Evolutionary conservation across 2,329 filamentous ascomycete species (phyloP), one percentile per base, ranked within the genome.

Genomic region (Emmonsia crescens): DNA sequence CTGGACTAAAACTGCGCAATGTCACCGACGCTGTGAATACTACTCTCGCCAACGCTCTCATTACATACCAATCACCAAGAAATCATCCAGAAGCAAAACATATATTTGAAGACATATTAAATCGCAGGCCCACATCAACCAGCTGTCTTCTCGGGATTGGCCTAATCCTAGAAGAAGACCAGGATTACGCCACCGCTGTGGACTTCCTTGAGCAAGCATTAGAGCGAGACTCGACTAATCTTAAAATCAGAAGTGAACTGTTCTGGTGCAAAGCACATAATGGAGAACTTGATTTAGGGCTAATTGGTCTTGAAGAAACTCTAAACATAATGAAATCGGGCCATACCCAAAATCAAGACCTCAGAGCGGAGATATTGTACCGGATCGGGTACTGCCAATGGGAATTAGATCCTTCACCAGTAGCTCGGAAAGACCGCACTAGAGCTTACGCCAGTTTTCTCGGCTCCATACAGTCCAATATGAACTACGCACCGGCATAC

Each of bases 251-350:
- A 61, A 88, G 89, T 19, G 95, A 99, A 74, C 85, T 91, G 21
- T 93, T 91, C 1, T 99, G 94, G 94, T 91, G 94, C 65, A 90
- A 89, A 70, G 89, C 91, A 10, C 81, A 96, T 16, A 88, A 86
- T 68, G 90, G 91, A 12, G 86, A 96, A 68, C 87, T 90, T 72
- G 75, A 81, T 59, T 76, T 76, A 24, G 91, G 89, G 10, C 81
- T 86, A 51, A 74, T 82, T 1, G 88, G 91, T 64, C 79, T 99
- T 0, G 83, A 91, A 68, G 79, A 79, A 8, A 91, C 88, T 63
- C 76, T 96, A 0, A 77, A 83, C 0, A 77, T 85, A 12, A 78
- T 96, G 21, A 81, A 86, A 64, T 77, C 82, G 2, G 82, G 87
- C 66, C 82, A 85, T 63, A 76, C 79, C 1, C 82, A 83, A 21